Percentiles rank a stretch among this genome's conserved stretches.
phyloP scores from a whole-genome alignment of 768 basidiomycete species.

The Pholiota microspora region DNA sequence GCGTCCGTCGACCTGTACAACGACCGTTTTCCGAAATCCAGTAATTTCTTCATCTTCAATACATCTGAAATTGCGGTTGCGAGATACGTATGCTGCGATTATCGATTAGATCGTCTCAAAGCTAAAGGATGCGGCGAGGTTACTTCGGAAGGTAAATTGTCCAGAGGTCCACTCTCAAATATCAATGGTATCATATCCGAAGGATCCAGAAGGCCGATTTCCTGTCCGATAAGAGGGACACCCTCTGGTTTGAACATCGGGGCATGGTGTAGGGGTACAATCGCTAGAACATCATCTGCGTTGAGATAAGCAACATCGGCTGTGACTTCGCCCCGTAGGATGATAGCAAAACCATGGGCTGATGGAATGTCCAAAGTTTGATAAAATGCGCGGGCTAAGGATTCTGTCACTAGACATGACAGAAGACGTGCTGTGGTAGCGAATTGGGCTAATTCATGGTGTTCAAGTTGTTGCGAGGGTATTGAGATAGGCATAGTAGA shows the following conservation, averaged over 20 bases:
- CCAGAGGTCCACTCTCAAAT: slow-evolving; percentile 24
- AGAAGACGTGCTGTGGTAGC: slow-evolving; percentile 47
- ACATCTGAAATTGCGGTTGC: slow-evolving; percentile 22
- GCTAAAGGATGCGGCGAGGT: neutral
- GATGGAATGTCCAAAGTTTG: slow-evolving; percentile 33
- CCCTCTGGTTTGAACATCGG: slow-evolving; percentile 43
- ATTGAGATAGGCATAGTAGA: neutral
- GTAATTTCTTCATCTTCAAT: slow-evolving; percentile 27
- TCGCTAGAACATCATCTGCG: slow-evolving; percentile 39
- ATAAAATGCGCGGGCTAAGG: slow-evolving; percentile 47
- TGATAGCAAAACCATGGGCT: slow-evolving; percentile 36
- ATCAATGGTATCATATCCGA: slow-evolving; percentile 50
- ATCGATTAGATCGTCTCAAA: neutral
- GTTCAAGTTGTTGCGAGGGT: neutral
- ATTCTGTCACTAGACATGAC: slow-evolving; percentile 60
- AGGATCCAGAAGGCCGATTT: slow-evolving; percentile 52
- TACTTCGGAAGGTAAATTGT: slow-evolving; percentile 12
- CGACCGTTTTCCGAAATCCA: slow-evolving; percentile 17
- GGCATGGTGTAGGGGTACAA: slow-evolving; percentile 42
- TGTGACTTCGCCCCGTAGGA: slow-evolving; percentile 33
- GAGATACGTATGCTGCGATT: slow-evolving; percentile 28
- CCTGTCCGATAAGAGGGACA: slow-evolving; percentile 26
- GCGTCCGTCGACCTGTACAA: slow-evolving; percentile 32
- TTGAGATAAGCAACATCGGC: slow-evolving; percentile 25
- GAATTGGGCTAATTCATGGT: slow-evolving; percentile 41